Evolutionary conservation across 441 rosid species (phyloP).

Genomic region (Gossypium aridum): DNA sequence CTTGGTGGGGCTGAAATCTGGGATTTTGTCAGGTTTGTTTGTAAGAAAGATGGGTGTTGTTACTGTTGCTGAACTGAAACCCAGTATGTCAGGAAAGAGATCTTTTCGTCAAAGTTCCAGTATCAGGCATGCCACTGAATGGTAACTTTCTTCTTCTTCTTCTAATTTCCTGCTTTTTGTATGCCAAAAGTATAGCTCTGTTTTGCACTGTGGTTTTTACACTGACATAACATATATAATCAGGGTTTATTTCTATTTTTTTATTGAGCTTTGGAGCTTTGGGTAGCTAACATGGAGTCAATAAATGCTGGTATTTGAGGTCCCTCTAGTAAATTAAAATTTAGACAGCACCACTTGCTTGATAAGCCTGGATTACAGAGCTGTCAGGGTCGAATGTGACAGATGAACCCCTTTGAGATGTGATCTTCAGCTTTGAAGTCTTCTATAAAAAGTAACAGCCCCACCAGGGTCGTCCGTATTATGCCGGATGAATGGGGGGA

Average conservation of each 20-base stretch:
- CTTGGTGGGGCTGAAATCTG: constrained; percentile 3
- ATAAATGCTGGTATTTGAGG: background rate
- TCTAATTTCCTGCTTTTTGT: background rate
- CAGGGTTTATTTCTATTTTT: too few species aligned
- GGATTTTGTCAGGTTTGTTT: constrained; percentile 1
- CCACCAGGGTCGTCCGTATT: constrained; percentile 17
- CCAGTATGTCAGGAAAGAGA: constrained; percentile 83
- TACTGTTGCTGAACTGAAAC: constrained; percentile 74
- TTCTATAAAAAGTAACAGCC: constrained; percentile 17
- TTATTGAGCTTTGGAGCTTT: too few species aligned
- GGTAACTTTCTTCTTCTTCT: constrained; percentile 37
- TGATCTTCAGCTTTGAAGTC: constrained; percentile 19
- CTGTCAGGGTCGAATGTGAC: constrained; percentile 12
- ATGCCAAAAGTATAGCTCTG: background rate
- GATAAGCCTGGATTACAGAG: background rate
- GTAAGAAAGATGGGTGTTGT: constrained; percentile 64
- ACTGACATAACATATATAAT: background rate
- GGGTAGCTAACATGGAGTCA: too few species aligned
- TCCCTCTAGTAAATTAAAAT: background rate
- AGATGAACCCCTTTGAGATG: constrained; percentile 4
- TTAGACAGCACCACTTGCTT: constrained; percentile 17
- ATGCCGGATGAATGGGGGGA: background rate
- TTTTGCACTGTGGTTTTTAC: background rate
- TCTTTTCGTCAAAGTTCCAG: constrained; percentile 79
- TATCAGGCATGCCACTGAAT: constrained; percentile 89